Conservation (phyloP, 305 asterid genomes). For the Vinca major region DNA sequence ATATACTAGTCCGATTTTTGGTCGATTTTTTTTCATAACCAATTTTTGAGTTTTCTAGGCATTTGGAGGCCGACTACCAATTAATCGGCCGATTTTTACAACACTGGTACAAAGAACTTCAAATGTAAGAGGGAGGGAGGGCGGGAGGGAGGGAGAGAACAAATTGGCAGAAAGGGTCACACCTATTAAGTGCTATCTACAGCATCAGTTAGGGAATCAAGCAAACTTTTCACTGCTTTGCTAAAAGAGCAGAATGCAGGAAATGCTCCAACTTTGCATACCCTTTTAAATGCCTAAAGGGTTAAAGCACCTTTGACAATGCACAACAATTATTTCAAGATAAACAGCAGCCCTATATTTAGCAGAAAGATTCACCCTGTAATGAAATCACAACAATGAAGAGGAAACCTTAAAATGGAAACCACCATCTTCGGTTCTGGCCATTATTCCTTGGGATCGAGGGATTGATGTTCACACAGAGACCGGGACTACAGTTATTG, state of each 20-base stretch:
- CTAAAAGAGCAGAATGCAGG: background rate
- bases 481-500: slow-evolving; percentile 12
- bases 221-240: background rate
- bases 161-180: background rate
- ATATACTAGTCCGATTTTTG: no score
- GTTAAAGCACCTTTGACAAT: background rate
- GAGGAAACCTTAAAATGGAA: slow-evolving; percentile 32
- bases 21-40: no score
- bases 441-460: slow-evolving; percentile 26
- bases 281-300: background rate
- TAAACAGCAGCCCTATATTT: background rate
- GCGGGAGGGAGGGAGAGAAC: no score
- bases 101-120: background rate
- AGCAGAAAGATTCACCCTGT: background rate
- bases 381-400: background rate
- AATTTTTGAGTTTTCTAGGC: no score
- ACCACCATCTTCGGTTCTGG: slow-evolving; percentile 59
- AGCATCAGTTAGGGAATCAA: background rate
- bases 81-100: no score
- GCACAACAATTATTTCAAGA: background rate
- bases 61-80: no score
- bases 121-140: no score
- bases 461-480: slow-evolving; percentile 13
- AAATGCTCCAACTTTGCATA: background rate
- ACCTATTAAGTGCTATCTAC: background rate